A percentile compares a stretch with the other conserved stretches of the same genome.
Evolutionary conservation across 2,329 filamentous ascomycete genomes (phyloP).

Genomic region (Zymoseptoria pseudotritici): DNA sequence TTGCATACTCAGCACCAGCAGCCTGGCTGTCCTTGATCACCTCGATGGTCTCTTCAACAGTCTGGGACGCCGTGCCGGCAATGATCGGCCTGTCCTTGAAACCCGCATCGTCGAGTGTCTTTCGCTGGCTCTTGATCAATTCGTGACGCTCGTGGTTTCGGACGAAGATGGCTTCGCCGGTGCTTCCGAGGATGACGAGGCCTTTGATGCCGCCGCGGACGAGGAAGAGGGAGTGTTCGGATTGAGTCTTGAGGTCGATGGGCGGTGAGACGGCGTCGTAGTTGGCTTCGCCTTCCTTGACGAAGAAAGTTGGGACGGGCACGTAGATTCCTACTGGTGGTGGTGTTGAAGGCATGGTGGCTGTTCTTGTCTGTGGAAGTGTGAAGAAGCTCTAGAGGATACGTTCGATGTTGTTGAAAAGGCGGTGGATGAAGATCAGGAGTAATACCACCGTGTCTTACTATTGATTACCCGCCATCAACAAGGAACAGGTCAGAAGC

Average conservation of each 20-base stretch:
- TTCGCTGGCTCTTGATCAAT: conserved; percentile 49
- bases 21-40: conserved; percentile 49
- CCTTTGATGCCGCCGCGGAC: conserved; percentile 54
- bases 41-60: conserved; percentile 54
- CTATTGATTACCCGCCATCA: background rate
- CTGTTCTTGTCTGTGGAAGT: background rate
- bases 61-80: conserved; percentile 55
- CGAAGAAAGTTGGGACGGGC: conserved; percentile 59
- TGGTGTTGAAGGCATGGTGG: conserved; percentile 25
- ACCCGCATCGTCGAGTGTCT: conserved; percentile 49
- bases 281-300: conserved; percentile 37
- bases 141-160: conserved; percentile 49
- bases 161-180: conserved; percentile 58
- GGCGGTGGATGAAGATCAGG: background rate
- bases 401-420: background rate
- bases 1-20: conserved; percentile 54
- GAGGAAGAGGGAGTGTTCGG: conserved; percentile 52
- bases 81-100: conserved; percentile 55
- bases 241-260: conserved; percentile 53
- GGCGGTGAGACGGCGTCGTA: conserved; percentile 42
- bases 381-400: background rate
- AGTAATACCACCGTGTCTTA: background rate
- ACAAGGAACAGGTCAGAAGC: background rate
- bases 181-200: conserved; percentile 56
- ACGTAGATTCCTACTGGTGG: conserved; percentile 51